phyloP scores from a whole-genome alignment of 192 early-diverging fungal species.

The Geosiphon pyriformis region DNA sequence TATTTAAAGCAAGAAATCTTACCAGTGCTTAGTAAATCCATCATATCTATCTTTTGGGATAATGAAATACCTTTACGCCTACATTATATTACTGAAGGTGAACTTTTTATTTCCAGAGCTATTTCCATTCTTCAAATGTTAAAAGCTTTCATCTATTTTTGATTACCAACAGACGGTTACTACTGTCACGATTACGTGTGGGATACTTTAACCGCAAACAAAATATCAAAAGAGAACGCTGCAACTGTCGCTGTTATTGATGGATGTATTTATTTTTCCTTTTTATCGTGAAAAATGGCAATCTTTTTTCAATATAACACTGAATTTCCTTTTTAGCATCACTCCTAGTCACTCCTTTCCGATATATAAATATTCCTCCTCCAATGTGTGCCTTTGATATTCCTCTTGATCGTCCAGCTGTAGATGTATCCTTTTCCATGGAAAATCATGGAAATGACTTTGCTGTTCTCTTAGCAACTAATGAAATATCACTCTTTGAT shows the following conservation, averaged over 20 bases:
- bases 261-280: conserved; percentile 39
- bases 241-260: conserved; percentile 74
- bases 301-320: too few relatives aligned
- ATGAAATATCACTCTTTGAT: conserved; percentile 38
- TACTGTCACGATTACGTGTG: conserved; percentile 31
- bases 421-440: conserved; percentile 61
- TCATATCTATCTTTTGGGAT: conserved; percentile 74
- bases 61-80: conserved; percentile 61
- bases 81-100: conserved; percentile 51
- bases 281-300: not conserved
- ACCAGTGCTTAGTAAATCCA: conserved; percentile 31
- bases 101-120: too few relatives aligned
- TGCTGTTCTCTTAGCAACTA: conserved; percentile 62
- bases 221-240: conserved; percentile 33
- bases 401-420: conserved; percentile 36
- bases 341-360: conserved; percentile 71
- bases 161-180: conserved; percentile 32
- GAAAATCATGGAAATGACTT: conserved; percentile 62
- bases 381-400: conserved; percentile 71
- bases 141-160: conserved; percentile 3
- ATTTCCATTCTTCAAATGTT: too few relatives aligned
- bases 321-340: conserved; percentile 31
- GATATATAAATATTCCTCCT: conserved; percentile 83
- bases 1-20: conserved; percentile 87
- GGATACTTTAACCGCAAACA: conserved; percentile 39